Evolutionary conservation across 169 alveolate genomes (phyloP).

Genomic region (Miamiensis avidus): DNA sequence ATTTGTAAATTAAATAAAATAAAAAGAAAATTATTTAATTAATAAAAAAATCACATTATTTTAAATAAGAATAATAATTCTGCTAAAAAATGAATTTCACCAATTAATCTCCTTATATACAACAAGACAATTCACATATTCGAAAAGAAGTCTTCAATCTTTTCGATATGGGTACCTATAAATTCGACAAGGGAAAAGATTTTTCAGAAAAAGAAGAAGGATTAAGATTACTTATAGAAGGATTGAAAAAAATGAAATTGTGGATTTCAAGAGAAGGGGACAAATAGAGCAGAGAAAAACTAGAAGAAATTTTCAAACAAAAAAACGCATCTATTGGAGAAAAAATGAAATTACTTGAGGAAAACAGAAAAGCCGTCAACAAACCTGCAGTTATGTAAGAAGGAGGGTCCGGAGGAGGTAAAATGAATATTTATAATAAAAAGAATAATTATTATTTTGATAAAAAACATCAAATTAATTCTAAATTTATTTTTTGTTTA

Average conservation of each 20-base stretch:
- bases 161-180: background rate
- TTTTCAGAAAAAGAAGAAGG: background rate
- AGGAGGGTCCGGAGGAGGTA: background rate
- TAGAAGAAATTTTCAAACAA: background rate
- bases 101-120: background rate
- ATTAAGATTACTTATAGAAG: too few species aligned
- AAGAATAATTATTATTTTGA: too few species aligned
- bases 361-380: background rate
- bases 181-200: background rate
- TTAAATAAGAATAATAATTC: too few species aligned
- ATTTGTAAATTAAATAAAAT: too few species aligned
- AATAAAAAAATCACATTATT: background rate
- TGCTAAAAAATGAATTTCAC: background rate
- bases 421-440: too few species aligned
- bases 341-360: background rate
- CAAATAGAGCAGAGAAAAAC: too few species aligned
- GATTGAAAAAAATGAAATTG: background rate
- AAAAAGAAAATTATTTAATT: background rate
- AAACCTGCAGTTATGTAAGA: background rate
- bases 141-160: background rate
- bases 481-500: too few species aligned
- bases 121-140: background rate
- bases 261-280: background rate
- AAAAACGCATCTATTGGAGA: background rate
- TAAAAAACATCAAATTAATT: too few species aligned